Evolutionary conservation across 2,329 filamentous ascomycete genomes (phyloP), one percentile per base, ranked within the genome.

Genomic region (Calonectria honghensis): DNA sequence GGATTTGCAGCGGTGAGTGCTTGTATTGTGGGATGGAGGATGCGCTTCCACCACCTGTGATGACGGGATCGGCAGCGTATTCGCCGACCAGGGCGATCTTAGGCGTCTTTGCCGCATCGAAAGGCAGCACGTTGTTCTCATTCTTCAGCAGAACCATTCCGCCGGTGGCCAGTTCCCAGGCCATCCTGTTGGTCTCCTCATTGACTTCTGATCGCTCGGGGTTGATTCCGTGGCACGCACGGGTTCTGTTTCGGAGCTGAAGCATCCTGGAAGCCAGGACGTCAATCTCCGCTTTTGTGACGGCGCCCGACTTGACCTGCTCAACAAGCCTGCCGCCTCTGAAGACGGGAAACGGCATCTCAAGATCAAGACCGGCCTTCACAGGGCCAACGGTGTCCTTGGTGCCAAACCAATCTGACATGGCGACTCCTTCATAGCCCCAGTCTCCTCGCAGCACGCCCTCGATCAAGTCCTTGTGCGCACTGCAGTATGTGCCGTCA

Each of bases 341-440:
- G 5, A 77, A 78, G 2, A 79, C 35, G 3, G 76, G 75, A 0
- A 74, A 54, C 0, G 77, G 77, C 76, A 79, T 79, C 39, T 79
- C 77, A 7, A 78, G 29, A 9, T 78, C 77, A 0, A 78, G 51
- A 0, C 76, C 76, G 0, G 76, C 77, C 5, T 73, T 63, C 14
- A 74, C 32, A 2, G 77, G 20, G 1, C 24, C 66, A 2, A 50
- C n/a, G 0, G 70, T 76, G 2, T 75, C 64, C 2, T 59, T 75
- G 63, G 77, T 79, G 1, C 77, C 76, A 14, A 79, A 79, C 76
- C 76, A 78, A 31, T 79, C 77, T 3, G 77, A 79, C 73, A 79
- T 79, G 57, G 63, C 35, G 10, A 70, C 14, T 3, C 77, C 77
- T 32, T 78, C 31, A 24, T 59, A 78, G 0, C 64, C 59, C 77